A percentile compares a stretch with the other conserved stretches of the same genome.
Conservation (phyloP, 768 basidiomycete species). For the Boletus rex-veris region DNA sequence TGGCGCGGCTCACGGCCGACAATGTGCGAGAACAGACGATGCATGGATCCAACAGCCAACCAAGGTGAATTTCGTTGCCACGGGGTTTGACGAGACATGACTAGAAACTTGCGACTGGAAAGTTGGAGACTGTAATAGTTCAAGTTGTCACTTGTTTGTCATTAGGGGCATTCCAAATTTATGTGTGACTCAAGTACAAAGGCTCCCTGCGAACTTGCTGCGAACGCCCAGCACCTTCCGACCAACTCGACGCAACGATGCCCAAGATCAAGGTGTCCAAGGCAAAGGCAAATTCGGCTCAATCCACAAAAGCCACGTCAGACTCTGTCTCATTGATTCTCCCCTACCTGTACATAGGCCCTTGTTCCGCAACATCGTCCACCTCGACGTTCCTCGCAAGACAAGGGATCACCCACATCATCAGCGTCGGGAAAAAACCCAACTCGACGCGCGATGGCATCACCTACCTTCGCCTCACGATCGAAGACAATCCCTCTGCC, state of each 20-base stretch:
- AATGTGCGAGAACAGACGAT: no score
- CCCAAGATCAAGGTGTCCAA: neutral
- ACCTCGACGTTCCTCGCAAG: constrained; percentile 1
- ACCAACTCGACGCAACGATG: neutral
- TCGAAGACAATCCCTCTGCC: constrained; percentile 8
- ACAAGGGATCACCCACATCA: constrained; percentile 10
- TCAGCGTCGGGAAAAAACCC: constrained; percentile 11
- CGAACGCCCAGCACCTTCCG: no score
- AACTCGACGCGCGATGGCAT: neutral
- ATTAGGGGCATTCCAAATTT: no score
- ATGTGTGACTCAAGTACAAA: no score
- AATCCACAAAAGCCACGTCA: neutral
- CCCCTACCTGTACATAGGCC: constrained; percentile 8
- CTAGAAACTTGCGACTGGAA: no score
- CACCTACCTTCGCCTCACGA: constrained; percentile 6
- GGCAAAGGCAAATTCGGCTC: neutral
- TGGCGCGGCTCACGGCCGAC: no score
- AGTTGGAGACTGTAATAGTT: no score
- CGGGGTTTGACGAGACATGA: no score
- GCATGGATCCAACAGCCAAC: no score
- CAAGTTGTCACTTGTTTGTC: no score
- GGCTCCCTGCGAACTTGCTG: no score
- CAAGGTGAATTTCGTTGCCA: no score
- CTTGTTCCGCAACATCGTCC: constrained; percentile 6
- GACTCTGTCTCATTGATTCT: constrained; percentile 6